Conservation (phyloP, 2,329 filamentous ascomycete genomes). For the Arthroderma uncinatum region DNA sequence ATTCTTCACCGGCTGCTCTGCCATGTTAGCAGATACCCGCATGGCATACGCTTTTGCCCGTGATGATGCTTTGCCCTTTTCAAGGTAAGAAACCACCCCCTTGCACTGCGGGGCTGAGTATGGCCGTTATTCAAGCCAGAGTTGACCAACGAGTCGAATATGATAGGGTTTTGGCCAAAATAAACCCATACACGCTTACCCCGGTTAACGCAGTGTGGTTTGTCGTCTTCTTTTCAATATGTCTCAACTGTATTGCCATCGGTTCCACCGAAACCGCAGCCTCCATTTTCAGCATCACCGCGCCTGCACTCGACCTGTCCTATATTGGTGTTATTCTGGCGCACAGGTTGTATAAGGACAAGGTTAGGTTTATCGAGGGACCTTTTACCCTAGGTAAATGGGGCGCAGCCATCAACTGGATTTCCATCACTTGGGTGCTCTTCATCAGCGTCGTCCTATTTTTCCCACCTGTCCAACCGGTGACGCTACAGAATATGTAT, state of each 20-base stretch:
- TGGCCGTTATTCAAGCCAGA: background rate
- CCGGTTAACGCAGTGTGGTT: slow-evolving; percentile 55
- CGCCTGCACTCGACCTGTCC: slow-evolving; percentile 42
- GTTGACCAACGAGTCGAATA: background rate
- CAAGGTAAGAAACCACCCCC: slow-evolving; percentile 30
- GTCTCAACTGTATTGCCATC: slow-evolving; percentile 41
- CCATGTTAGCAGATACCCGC: slow-evolving; percentile 52
- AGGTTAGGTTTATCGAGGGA: slow-evolving; percentile 45
- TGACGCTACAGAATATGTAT: slow-evolving; percentile 41
- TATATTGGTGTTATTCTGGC: slow-evolving; percentile 53
- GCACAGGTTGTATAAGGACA: slow-evolving; percentile 43
- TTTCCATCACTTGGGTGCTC: slow-evolving; percentile 50
- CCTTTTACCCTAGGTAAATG: slow-evolving; percentile 48
- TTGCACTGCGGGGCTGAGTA: background rate
- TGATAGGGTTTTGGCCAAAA: slow-evolving; percentile 41
- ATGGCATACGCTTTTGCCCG: slow-evolving; percentile 53
- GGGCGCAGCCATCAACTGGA: slow-evolving; percentile 44
- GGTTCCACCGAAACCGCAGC: slow-evolving; percentile 36
- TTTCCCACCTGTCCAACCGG: slow-evolving; percentile 39
- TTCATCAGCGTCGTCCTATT: slow-evolving; percentile 54
- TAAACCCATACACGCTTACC: slow-evolving; percentile 46
- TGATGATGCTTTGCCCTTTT: slow-evolving; percentile 51
- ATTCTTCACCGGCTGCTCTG: slow-evolving; percentile 53
- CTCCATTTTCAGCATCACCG: slow-evolving; percentile 44
- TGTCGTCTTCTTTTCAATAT: slow-evolving; percentile 46